phyloP scores from a whole-genome alignment of 768 basidiomycete genomes.

The Termitomyces sp. region DNA sequence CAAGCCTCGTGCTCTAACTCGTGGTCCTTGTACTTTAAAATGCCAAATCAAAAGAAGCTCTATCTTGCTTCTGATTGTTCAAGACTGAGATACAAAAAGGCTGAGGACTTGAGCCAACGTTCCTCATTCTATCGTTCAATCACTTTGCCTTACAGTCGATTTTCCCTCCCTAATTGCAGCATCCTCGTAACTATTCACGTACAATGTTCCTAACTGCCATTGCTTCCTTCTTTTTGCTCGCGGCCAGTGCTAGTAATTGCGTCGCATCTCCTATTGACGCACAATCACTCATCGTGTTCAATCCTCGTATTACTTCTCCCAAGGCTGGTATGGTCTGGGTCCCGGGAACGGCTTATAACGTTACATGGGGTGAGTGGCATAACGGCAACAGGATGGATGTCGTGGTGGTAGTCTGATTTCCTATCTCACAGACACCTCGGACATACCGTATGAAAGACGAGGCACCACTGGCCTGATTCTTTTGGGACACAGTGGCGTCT shows the following conservation, averaged over 20 bases:
- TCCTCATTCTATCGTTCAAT: not conserved
- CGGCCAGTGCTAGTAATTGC: constrained; percentile 2
- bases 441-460: constrained; percentile 33
- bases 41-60: constrained; percentile 8
- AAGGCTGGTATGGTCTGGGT: constrained; percentile 17
- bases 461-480: constrained; percentile 34
- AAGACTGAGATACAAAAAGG: too few species aligned
- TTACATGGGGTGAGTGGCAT: constrained; percentile 20
- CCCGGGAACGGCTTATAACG: constrained; percentile 17
- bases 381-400: not conserved
- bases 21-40: not conserved
- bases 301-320: constrained; percentile 20
- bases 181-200: not conserved
- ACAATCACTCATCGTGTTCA: constrained; percentile 19
- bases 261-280: constrained; percentile 8
- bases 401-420: not conserved
- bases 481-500: constrained; percentile 32
- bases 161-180: not conserved
- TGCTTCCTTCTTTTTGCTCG: constrained; percentile 8
- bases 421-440: constrained; percentile 15
- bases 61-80: constrained; percentile 6
- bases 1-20: constrained; percentile 11
- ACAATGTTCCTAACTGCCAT: constrained; percentile 12
- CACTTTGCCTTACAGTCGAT: not conserved
- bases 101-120: not conserved